phyloP scores from a whole-genome alignment of 2,329 filamentous ascomycete species.

The Diaporthe sp. region DNA sequence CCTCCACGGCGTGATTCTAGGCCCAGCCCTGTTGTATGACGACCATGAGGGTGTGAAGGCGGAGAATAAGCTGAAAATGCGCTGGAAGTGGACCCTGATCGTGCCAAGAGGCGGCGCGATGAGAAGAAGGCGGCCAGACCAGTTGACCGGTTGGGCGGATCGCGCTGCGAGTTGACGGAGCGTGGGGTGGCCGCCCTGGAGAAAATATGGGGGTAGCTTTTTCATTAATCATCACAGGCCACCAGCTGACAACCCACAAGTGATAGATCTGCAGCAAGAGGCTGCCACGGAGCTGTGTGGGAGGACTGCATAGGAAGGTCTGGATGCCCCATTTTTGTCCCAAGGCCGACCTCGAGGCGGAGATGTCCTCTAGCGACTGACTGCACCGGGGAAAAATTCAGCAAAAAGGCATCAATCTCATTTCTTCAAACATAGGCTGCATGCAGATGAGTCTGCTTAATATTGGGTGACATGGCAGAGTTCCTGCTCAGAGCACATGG shows the following conservation, averaged over 20 bases:
- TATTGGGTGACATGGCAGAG: background rate
- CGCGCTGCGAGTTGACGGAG: slow-evolving; percentile 10
- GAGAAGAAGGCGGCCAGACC: slow-evolving; percentile 31
- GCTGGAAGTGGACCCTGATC: slow-evolving; percentile 10
- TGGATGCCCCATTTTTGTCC: background rate
- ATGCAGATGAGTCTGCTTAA: background rate
- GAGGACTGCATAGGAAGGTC: background rate
- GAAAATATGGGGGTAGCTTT: background rate
- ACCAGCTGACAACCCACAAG: slow-evolving; percentile 23
- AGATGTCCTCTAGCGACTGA: background rate
- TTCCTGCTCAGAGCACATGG: background rate
- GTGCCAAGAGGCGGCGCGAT: slow-evolving; percentile 17
- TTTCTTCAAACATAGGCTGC: background rate
- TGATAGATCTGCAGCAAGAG: slow-evolving; percentile 16
- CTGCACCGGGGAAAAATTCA: background rate
- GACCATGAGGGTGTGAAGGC: slow-evolving; percentile 2
- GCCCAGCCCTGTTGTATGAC: slow-evolving; percentile 1
- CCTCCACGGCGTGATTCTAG: background rate
- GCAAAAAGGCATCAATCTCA: background rate
- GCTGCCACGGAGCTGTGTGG: background rate
- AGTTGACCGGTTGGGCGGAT: slow-evolving; percentile 29
- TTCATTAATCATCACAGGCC: slow-evolving; percentile 25
- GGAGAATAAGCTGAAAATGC: background rate
- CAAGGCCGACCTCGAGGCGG: background rate
- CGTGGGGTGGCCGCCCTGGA: slow-evolving; percentile 19